phyloP scores from a whole-genome alignment of 768 basidiomycete genomes.

The Russula lepida region DNA sequence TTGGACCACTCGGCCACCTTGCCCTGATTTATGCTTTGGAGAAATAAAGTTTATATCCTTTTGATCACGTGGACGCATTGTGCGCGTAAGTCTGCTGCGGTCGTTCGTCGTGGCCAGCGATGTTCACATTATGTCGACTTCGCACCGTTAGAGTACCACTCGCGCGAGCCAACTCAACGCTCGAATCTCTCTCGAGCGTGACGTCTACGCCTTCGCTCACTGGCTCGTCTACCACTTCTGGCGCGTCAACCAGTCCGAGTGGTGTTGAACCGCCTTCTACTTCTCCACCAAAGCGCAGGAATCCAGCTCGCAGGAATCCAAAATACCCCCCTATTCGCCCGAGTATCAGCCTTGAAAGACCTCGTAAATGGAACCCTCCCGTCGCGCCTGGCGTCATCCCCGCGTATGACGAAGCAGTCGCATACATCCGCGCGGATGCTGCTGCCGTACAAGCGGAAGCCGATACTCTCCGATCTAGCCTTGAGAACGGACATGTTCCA shows the following conservation, averaged over 20 bases:
- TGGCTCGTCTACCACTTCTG: background rate
- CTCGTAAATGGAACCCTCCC: conserved; percentile 58
- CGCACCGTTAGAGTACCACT: conserved; percentile 6
- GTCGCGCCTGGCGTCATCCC: conserved; percentile 55
- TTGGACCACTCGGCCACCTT: conserved; percentile 28
- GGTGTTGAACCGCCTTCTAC: background rate
- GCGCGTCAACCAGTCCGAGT: background rate
- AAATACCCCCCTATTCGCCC: conserved; percentile 36
- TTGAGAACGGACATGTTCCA: conserved; percentile 19
- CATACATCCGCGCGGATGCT: conserved; percentile 59
- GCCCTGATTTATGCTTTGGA: background rate
- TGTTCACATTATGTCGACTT: conserved; percentile 16
- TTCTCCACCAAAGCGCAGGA: background rate
- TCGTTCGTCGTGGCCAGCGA: background rate
- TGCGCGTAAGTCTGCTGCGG: background rate
- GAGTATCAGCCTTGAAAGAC: conserved; percentile 40
- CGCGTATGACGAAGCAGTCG: conserved; percentile 79
- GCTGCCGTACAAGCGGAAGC: conserved; percentile 39
- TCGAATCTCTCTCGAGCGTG: background rate
- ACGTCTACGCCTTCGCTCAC: background rate
- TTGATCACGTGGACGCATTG: background rate
- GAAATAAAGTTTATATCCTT: no score
- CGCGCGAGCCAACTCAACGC: conserved; percentile 14
- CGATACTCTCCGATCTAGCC: conserved; percentile 27
- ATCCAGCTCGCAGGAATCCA: conserved; percentile 9